Evolutionary conservation across 2,329 filamentous ascomycete species (phyloP).

Genomic region (Pseudogymnoascus sp.): DNA sequence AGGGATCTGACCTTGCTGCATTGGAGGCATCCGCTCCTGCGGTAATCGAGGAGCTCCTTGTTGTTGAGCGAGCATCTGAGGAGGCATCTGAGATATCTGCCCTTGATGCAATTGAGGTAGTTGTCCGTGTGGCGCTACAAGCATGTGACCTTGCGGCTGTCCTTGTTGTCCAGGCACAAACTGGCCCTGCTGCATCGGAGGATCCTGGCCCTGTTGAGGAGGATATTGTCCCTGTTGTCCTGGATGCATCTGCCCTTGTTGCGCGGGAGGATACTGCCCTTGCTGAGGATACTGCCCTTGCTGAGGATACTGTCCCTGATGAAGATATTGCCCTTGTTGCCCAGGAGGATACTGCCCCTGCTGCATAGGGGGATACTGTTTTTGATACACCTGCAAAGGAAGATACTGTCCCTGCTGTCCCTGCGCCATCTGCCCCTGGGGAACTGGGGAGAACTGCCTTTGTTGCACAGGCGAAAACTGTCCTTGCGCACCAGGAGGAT

Average conservation of each 20-base stretch:
- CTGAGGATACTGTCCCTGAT: background rate
- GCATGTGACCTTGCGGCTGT: background rate
- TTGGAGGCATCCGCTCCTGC: background rate
- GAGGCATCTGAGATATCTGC: background rate
- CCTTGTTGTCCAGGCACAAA: background rate
- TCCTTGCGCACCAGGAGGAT: background rate
- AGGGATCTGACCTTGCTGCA: background rate
- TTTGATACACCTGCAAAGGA: background rate
- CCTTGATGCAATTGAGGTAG: background rate
- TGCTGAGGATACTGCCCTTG: background rate
- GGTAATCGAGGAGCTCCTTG: background rate
- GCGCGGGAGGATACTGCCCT: background rate
- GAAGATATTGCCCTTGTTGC: background rate
- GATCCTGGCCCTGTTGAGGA: background rate
- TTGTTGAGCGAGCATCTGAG: background rate
- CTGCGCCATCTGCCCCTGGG: background rate
- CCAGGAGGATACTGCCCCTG: background rate
- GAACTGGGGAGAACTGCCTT: background rate
- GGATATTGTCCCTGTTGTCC: background rate
- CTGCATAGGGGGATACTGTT: background rate
- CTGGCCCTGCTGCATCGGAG: background rate
- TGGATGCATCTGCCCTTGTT: background rate
- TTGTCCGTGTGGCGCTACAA: background rate
- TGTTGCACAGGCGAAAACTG: background rate
- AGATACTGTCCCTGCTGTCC: background rate